Evolutionary conservation across 768 basidiomycete species (phyloP), one percentile per base, ranked within the genome.

Genomic region (Trametopsis cervina): DNA sequence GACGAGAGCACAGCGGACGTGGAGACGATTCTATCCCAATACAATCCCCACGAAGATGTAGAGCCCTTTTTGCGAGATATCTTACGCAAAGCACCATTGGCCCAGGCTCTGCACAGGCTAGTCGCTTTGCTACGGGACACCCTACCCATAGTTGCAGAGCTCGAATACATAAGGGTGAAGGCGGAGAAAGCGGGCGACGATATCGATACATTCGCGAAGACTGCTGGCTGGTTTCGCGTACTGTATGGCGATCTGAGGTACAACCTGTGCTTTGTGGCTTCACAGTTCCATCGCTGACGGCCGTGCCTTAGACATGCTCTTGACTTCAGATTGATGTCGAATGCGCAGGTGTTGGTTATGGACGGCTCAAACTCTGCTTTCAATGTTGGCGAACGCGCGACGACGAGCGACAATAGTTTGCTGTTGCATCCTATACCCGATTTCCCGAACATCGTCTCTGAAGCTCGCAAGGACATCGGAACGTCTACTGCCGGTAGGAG

Each of bases 151-250:
- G 82, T 83, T 6, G 73, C 78, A 5, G 83, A 85, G 60, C 69
- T 91, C 7, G 84, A 90, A 50, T 70, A 66, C 35, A 76, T 80
- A 47, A 60, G 60, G 18, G 69, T 63, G 37, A 53, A 52, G 2
- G 59, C 62, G 40, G 24, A 52, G 22, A 58, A 50, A 59, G 63
- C 20, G 57, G 66, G 29, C 36, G 70, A 57, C 53, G 60, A 37
- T 54, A 69, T 89, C 18, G 83, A 85, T 54, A 76, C 77, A n/a
- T 81, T 85, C 59, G 77, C 85, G 4, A 91, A 90, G 67, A 78
- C 83, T 11, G 80, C 83, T 42, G 85, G 84, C 2, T 91, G 89
- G 89, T 91, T 83, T 65, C 71, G 89, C 44, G 65, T 90, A 20
- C 63, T 89, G 40, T 86, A 87, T 49, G 74, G 78, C 5, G 80